Conservation (phyloP, 2,329 filamentous ascomycete genomes). For the Tolypocladium album region DNA sequence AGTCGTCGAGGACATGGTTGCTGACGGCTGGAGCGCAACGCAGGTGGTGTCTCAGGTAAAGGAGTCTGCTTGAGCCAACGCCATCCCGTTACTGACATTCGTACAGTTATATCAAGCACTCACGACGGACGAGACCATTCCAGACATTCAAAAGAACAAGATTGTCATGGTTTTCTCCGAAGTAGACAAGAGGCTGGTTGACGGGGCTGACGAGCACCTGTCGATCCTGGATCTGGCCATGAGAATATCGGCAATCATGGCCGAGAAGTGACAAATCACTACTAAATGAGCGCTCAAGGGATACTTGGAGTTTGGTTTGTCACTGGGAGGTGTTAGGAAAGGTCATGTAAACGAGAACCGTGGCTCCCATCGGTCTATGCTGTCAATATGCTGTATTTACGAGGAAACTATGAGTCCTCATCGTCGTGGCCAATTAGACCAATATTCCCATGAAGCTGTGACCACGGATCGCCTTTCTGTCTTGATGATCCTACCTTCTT, state of each 20-base stretch:
- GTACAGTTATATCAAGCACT: conserved; percentile 67
- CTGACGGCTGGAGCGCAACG: conserved; percentile 91
- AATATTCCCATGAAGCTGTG: conserved; percentile 39
- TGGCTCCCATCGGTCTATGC: neutral
- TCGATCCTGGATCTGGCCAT: conserved; percentile 78
- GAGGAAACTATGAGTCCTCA: conserved; percentile 1
- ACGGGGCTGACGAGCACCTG: conserved; percentile 91
- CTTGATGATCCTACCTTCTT: conserved; percentile 10
- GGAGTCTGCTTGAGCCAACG: neutral
- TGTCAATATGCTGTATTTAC: neutral
- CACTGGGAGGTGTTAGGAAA: neutral
- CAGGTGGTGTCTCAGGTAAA: conserved; percentile 74
- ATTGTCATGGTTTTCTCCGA: conserved; percentile 88
- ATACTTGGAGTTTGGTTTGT: conserved; percentile 1
- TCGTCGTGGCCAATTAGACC: conserved; percentile 35
- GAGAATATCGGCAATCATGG: conserved; percentile 66
- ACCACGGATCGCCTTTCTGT: conserved; percentile 32
- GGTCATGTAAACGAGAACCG: conserved; percentile 1
- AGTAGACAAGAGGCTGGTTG: conserved; percentile 84
- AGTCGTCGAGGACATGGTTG: conserved; percentile 81
- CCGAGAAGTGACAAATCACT: conserved; percentile 22
- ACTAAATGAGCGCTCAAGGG: neutral
- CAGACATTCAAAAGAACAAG: conserved; percentile 78
- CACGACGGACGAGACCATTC: conserved; percentile 73
- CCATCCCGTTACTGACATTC: conserved; percentile 7